Conservation (phyloP, 139 green algal genomes). For the Chlorella sp. region DNA sequence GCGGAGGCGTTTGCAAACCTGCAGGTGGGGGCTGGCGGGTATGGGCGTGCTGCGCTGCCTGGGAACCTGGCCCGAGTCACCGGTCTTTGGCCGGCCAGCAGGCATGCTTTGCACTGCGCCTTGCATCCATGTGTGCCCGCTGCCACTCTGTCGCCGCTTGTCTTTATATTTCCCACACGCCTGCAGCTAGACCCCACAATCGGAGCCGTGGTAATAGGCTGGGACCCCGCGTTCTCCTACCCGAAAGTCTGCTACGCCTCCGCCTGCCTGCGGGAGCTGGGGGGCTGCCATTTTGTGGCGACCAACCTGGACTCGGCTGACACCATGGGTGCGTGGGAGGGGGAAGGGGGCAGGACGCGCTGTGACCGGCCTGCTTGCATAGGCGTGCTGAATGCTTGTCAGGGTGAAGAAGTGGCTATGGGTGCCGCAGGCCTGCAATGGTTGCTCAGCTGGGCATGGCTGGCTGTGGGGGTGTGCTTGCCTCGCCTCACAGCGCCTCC, state of each 20-base stretch:
- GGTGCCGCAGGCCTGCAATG: background rate
- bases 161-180: no score
- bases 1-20: background rate
- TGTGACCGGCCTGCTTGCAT: background rate
- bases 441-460: background rate
- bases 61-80: no score
- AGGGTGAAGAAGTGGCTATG: no score
- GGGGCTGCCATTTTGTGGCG: conserved; percentile 65
- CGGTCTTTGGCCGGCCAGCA: no score
- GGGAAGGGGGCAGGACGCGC: background rate
- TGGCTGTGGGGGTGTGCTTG: background rate
- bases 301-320: conserved; percentile 69
- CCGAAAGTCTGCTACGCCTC: conserved; percentile 45
- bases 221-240: conserved; percentile 67
- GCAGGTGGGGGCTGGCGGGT: no score
- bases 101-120: no score
- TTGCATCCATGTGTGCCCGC: no score
- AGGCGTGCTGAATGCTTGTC: no score
- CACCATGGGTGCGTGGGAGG: conserved; percentile 29
- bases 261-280: conserved; percentile 59
- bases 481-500: no score
- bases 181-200: conserved; percentile 61
- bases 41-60: no score
- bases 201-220: conserved; percentile 59
- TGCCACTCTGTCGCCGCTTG: no score